Percentiles rank a stretch among this genome's conserved stretches.
Evolutionary conservation across 495 filamentous ascomycete genomes (phyloP).

Genomic region (Mytilinidion resinicola): DNA sequence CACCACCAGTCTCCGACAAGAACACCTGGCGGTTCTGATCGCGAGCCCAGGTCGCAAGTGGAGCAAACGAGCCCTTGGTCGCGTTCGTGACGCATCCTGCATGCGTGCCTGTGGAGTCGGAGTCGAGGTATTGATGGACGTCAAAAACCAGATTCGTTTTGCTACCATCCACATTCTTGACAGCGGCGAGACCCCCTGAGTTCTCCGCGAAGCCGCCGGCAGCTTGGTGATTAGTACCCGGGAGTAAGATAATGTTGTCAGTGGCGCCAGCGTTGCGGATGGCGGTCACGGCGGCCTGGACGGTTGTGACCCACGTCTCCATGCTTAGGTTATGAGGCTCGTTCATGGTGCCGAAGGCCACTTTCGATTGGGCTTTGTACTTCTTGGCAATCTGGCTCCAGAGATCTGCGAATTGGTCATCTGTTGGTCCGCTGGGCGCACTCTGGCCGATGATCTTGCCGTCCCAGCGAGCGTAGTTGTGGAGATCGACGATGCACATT

Average conservation of each 20-base stretch:
- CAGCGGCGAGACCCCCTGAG: slow-evolving; percentile 42
- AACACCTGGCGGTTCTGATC: slow-evolving; percentile 46
- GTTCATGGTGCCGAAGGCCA: slow-evolving; percentile 60
- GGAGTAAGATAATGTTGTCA: slow-evolving; percentile 48
- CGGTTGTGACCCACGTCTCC: slow-evolving; percentile 44
- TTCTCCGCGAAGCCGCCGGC: slow-evolving; percentile 41
- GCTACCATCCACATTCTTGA: slow-evolving; percentile 51
- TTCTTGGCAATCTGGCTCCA: slow-evolving; percentile 54
- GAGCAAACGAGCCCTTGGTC: slow-evolving; percentile 41
- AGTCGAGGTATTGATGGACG: slow-evolving; percentile 52
- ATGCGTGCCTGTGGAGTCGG: slow-evolving; percentile 50
- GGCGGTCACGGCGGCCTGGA: slow-evolving; percentile 51
- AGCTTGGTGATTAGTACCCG: slow-evolving; percentile 45
- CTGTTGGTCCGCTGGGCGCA: slow-evolving; percentile 49
- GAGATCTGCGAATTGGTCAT: slow-evolving; percentile 49
- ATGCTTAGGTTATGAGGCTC: slow-evolving; percentile 51
- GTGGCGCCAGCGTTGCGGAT: slow-evolving; percentile 53
- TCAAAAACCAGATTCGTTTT: slow-evolving; percentile 52
- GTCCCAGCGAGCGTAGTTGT: slow-evolving; percentile 58
- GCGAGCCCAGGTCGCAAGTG: slow-evolving; percentile 45
- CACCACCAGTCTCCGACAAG: slow-evolving; percentile 51
- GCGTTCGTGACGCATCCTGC: slow-evolving; percentile 48
- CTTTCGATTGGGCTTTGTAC: slow-evolving; percentile 42
- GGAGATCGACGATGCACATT: slow-evolving; percentile 53
- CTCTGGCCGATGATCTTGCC: slow-evolving; percentile 54